phyloP scores from a whole-genome alignment of 495 filamentous ascomycete species.

The Acidomyces sp. region DNA sequence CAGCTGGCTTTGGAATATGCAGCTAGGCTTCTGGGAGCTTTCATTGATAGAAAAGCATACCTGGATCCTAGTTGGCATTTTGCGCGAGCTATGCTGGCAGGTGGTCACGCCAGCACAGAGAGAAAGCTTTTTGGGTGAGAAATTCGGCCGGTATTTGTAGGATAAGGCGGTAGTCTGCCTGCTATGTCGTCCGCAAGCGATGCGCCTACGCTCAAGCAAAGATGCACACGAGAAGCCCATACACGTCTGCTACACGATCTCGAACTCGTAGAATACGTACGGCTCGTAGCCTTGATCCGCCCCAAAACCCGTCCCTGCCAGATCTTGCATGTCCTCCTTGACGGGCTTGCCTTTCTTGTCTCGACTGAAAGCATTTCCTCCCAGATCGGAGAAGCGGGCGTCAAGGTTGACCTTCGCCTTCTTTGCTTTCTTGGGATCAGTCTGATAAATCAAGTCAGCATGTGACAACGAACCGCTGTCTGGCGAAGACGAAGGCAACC shows the following conservation, averaged over 20 bases:
- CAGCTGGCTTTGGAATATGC: too few species aligned
- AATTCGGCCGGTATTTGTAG: too few species aligned
- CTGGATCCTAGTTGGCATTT: too few species aligned
- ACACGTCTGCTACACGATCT: slow-evolving; percentile 37
- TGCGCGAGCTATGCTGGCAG: too few species aligned
- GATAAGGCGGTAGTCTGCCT: too few species aligned
- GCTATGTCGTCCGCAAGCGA: too few species aligned
- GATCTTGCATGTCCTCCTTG: slow-evolving; percentile 79
- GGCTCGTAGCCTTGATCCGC: slow-evolving; percentile 73
- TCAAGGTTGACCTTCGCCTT: slow-evolving; percentile 74
- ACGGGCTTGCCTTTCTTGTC: slow-evolving; percentile 87
- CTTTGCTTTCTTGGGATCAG: slow-evolving; percentile 65
- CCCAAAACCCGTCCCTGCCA: slow-evolving; percentile 56
- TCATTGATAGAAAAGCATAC: too few species aligned
- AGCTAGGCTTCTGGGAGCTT: too few species aligned
- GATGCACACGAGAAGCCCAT: too few species aligned
- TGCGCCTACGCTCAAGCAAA: too few species aligned
- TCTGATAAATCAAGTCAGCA: slow-evolving; percentile 36
- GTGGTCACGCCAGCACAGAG: too few species aligned
- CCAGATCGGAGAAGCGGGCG: slow-evolving; percentile 75
- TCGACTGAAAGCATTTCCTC: slow-evolving; percentile 82
- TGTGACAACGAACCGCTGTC: slow-evolving; percentile 1
- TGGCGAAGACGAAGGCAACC: slow-evolving; percentile 19
- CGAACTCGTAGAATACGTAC: slow-evolving; percentile 95
- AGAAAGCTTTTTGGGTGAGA: too few species aligned